phyloP scores from a whole-genome alignment of 2,329 filamentous ascomycete species.

The Cladophialophora chaetospira region DNA sequence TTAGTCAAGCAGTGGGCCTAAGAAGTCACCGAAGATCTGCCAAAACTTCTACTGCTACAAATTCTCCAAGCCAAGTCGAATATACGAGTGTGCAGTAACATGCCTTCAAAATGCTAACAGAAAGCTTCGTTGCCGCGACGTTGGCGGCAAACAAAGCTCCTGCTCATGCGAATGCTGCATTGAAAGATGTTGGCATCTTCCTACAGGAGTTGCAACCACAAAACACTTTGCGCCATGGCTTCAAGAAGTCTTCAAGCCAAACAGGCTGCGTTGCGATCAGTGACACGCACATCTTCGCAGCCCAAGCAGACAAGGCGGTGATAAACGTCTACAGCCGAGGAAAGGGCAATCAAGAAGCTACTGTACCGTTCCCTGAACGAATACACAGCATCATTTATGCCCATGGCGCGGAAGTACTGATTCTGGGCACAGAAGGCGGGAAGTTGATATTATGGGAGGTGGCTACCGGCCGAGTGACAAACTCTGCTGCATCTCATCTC shows the following conservation, averaged over 20 bases:
- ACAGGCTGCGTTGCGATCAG: constrained; percentile 78
- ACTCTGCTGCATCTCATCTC: constrained; percentile 46
- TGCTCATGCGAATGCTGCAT: constrained; percentile 49
- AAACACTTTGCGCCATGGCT: constrained; percentile 70
- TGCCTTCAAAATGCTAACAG: constrained; percentile 46
- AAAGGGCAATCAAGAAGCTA: constrained; percentile 83
- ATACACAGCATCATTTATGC: constrained; percentile 76
- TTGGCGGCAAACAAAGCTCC: constrained; percentile 41
- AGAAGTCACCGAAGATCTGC: not conserved
- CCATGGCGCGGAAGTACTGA: constrained; percentile 62
- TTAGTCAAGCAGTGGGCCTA: constrained; percentile 6
- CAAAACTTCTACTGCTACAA: not conserved
- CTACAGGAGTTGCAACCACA: constrained; percentile 78
- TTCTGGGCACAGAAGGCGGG: constrained; percentile 81
- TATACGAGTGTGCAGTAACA: not conserved
- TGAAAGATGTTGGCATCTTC: constrained; percentile 85
- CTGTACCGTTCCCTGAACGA: constrained; percentile 83
- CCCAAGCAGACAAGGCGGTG: constrained; percentile 87
- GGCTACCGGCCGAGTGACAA: constrained; percentile 49
- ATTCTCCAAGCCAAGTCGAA: not conserved
- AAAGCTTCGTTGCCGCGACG: constrained; percentile 51
- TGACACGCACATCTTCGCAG: constrained; percentile 82
- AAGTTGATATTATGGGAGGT: constrained; percentile 93
- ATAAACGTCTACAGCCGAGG: constrained; percentile 87
- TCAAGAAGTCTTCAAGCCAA: constrained; percentile 90